A percentile compares a stretch with the other conserved stretches of the same genome.
Evolutionary conservation across 2,329 filamentous ascomycete genomes (phyloP).

Genomic region (Aspergillaceae sp.): DNA sequence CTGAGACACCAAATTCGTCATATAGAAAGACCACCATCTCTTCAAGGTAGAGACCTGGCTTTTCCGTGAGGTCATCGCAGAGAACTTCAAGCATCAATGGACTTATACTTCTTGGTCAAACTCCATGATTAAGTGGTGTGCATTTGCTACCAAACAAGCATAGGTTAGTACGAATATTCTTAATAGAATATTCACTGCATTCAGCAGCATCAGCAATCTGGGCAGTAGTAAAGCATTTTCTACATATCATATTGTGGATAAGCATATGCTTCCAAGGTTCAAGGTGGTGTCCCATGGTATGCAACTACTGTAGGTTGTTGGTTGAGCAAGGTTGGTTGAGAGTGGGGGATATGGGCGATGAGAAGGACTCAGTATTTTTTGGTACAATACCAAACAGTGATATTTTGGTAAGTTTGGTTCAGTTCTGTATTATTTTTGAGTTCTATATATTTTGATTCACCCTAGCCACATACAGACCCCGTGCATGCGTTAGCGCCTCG

Average conservation of each 20-base stretch:
- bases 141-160: slow-evolving; percentile 6
- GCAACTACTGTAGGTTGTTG: too few relatives aligned
- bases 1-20: slow-evolving; percentile 6
- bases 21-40: neutral
- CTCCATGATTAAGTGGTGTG: slow-evolving; percentile 1
- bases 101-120: slow-evolving; percentile 12
- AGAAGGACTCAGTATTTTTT: too few relatives aligned
- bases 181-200: slow-evolving; percentile 13
- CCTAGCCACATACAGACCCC: slow-evolving; percentile 7
- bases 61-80: neutral
- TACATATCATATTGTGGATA: slow-evolving; percentile 11
- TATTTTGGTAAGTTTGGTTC: too few relatives aligned
- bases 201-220: slow-evolving; percentile 12
- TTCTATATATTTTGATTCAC: too few relatives aligned
- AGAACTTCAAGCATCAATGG: slow-evolving; percentile 3
- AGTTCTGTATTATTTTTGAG: too few relatives aligned
- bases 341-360: too few relatives aligned
- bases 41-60: neutral
- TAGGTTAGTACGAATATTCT: slow-evolving; percentile 8
- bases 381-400: too few relatives aligned
- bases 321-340: too few relatives aligned
- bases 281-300: too few relatives aligned
- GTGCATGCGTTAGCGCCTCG: too few relatives aligned
- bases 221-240: slow-evolving; percentile 6
- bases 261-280: neutral